Conservation (phyloP, 2,329 filamentous ascomycete genomes). For the Venturia oleaginea region DNA sequence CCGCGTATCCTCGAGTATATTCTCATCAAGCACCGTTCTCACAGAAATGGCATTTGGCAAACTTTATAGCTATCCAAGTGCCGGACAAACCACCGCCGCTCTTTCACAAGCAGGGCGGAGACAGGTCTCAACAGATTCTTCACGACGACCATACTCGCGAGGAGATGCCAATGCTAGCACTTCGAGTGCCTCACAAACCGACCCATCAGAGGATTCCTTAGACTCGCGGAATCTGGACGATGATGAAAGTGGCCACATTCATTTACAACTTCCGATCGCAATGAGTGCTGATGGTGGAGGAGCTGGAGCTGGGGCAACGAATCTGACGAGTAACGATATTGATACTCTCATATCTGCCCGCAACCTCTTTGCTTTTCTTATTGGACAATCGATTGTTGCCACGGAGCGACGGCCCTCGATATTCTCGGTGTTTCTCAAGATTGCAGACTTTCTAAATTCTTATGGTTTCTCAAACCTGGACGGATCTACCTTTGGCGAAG, state of each 20-base stretch:
- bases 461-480: slow-evolving; percentile 55
- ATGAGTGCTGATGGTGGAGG: slow-evolving; percentile 32
- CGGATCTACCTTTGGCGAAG: slow-evolving; percentile 54
- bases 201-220: slow-evolving; percentile 39
- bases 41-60: slow-evolving; percentile 45
- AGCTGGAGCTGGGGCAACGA: slow-evolving; percentile 18
- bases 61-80: slow-evolving; percentile 11
- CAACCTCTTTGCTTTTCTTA: slow-evolving; percentile 55
- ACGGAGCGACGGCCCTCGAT: slow-evolving; percentile 46
- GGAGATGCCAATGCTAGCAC: slow-evolving; percentile 19
- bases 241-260: slow-evolving; percentile 38
- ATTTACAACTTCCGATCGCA: slow-evolving; percentile 51
- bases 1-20: slow-evolving; percentile 49
- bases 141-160: slow-evolving; percentile 20
- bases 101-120: slow-evolving; percentile 2
- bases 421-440: slow-evolving; percentile 52
- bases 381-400: slow-evolving; percentile 52
- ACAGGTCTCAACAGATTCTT: slow-evolving; percentile 3
- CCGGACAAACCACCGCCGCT: slow-evolving; percentile 2
- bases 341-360: slow-evolving; percentile 51
- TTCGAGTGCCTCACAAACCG: slow-evolving; percentile 24
- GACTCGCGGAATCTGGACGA: slow-evolving; percentile 40
- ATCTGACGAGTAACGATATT: slow-evolving; percentile 38
- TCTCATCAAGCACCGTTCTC: slow-evolving; percentile 47
- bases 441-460: slow-evolving; percentile 47